These are phyloP conservation scores for Lactarius evosmus DNA, from an alignment of 768 basidiomycete species.

Conservation along the genomic window DNA sequence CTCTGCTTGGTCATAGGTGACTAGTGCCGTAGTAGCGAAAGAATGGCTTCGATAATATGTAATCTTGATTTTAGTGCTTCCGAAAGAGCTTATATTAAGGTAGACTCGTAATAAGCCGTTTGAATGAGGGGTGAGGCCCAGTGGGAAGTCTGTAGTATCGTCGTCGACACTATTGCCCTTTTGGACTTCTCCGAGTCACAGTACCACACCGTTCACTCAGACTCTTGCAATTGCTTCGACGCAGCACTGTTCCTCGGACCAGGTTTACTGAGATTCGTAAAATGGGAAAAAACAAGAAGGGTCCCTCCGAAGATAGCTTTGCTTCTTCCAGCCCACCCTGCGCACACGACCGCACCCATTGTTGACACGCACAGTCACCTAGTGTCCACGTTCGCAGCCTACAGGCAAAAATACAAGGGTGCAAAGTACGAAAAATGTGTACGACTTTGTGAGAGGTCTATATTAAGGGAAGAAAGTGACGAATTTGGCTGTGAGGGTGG, in stretches of 20 bases:
- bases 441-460: conserved; percentile 63
- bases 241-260: too few relatives aligned
- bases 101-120: too few relatives aligned
- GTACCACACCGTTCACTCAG: too few relatives aligned
- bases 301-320: conserved; percentile 20
- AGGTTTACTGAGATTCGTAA: too few relatives aligned
- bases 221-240: too few relatives aligned
- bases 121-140: too few relatives aligned
- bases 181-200: too few relatives aligned
- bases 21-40: background rate
- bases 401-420: conserved; percentile 57
- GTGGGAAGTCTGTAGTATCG: too few relatives aligned
- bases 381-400: conserved; percentile 63
- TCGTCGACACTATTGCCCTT: too few relatives aligned
- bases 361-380: conserved; percentile 89
- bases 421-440: conserved; percentile 52
- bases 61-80: background rate
- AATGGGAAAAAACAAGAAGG: conserved; percentile 27
- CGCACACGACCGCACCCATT: conserved; percentile 39
- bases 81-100: background rate
- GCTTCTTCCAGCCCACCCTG: conserved; percentile 21
- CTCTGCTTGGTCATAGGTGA: background rate
- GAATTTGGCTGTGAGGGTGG: conserved; percentile 25
- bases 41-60: background rate
- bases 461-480: conserved; percentile 53